Evolutionary conservation across 1,139 yeast genomes (phyloP).

Genomic region (Candida freyschussii): DNA sequence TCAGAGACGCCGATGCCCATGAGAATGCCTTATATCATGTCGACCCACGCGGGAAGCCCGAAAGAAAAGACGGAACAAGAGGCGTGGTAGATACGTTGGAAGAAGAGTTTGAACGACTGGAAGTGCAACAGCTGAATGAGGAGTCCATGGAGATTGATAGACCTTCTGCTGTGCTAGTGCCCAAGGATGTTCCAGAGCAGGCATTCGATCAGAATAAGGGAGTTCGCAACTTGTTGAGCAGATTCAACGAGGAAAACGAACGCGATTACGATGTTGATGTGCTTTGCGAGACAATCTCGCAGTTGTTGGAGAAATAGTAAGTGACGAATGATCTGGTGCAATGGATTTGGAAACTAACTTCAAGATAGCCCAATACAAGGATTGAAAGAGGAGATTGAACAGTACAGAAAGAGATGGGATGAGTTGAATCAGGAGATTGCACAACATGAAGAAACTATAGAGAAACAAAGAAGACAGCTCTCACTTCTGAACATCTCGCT

Average conservation of each 20-base stretch:
- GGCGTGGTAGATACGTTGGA: conserved; percentile 24
- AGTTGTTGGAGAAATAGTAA: conserved; percentile 26
- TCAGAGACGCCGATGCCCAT: conserved; percentile 54
- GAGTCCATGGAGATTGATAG: conserved; percentile 9
- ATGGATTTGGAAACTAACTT: conserved; percentile 1
- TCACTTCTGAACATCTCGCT: conserved; percentile 20
- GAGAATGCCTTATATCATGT: conserved; percentile 48
- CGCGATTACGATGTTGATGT: conserved; percentile 29
- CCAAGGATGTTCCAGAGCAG: conserved; percentile 10
- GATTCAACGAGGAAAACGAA: conserved; percentile 20
- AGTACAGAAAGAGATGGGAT: conserved; percentile 21
- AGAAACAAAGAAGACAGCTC: conserved; percentile 25
- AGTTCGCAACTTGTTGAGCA: conserved; percentile 20
- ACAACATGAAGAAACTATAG: conserved; percentile 31
- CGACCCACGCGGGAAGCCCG: conserved; percentile 24
- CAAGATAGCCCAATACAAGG: conserved; percentile 27
- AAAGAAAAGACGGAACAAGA: conserved; percentile 22
- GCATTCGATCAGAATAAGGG: conserved; percentile 18
- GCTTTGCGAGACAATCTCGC: conserved; percentile 28
- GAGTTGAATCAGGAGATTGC: conserved; percentile 25
- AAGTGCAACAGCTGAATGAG: conserved; percentile 17
- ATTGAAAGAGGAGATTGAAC: conserved; percentile 24
- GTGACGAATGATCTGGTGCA: conserved; percentile 5
- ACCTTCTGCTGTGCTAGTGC: conserved; percentile 21
- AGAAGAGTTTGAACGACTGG: conserved; percentile 20